Base-by-base conservation (phyloP, 805 yeast genomes). In the Torulaspora microellipsoides region DNA sequence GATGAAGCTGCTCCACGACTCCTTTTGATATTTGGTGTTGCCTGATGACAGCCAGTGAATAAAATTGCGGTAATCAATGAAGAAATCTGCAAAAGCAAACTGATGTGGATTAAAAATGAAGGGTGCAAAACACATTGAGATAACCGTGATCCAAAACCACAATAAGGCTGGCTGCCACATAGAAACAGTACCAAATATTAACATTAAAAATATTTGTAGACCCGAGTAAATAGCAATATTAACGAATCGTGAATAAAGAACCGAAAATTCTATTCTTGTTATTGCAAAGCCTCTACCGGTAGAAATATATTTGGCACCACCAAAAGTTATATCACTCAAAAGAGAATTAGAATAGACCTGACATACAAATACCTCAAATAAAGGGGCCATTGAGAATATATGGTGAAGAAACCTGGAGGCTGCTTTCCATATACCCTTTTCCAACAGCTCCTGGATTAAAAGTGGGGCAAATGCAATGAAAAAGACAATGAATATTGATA, bases 211-310 rank as follows among this genome's bases (percentile, higher is more conserved):
- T 9, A 86, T 69, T 40, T 83, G 76, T 0, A 83, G 68, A 0
- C 98, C 98, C 5, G 83, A 67, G 62, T 88, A 87, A 31, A 90
- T 82, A 1, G 96, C 83, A 4, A 81, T 75, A 3, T 76, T 69
- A 1, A 90, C 84, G 69, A 86, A 91, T 31, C 84, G 76, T 0
- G 95, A 77, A 63, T 83, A 91, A 27, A 91, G 68, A 3, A 73
- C 71, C 14, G 81, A 68, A 63, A 91, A 91, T 5, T 86, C 79
- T 25, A 79, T 66, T 55, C 98, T 76, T 3, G 89, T 76, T 15
- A 88, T 87, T 2, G 98, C 96, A 70, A 90, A 85, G 1, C 96
- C 95, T 67, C 98, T 72, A 1, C 98, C 98, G 2, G 97, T 88
- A 9, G 95, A 81, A 49, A 91, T 84, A 59, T 91, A 91, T 42